phyloP scores from a whole-genome alignment of 2,329 filamentous ascomycete genomes.

The Peltaster fructicola region DNA sequence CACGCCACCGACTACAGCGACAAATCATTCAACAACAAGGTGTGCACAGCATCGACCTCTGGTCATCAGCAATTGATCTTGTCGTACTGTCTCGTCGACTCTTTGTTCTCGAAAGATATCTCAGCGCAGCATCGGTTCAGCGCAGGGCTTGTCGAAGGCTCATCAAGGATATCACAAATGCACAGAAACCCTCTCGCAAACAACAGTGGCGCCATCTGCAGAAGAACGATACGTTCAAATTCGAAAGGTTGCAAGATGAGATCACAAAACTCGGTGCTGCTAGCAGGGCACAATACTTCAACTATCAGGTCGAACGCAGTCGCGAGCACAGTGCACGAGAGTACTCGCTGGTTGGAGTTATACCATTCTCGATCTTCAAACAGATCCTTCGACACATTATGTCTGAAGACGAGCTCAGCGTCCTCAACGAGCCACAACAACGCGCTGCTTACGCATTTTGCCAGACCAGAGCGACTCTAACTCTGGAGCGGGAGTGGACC shows the following conservation, averaged over 20 bases:
- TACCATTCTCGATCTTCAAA: no score
- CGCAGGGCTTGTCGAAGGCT: background rate
- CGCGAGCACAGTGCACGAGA: no score
- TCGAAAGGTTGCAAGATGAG: background rate
- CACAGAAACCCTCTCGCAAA: background rate
- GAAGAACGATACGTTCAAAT: background rate
- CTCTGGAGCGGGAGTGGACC: slow-evolving; percentile 16
- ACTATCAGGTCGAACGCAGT: background rate
- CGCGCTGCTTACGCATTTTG: slow-evolving; percentile 18
- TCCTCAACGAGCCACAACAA: slow-evolving; percentile 19
- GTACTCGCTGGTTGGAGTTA: no score
- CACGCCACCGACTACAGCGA: slow-evolving; percentile 24
- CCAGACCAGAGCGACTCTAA: slow-evolving; percentile 16
- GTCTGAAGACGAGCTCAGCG: slow-evolving; percentile 6
- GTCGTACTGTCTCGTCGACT: slow-evolving; percentile 14
- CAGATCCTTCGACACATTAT: no score
- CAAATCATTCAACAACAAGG: slow-evolving; percentile 19
- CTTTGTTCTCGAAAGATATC: slow-evolving; percentile 3
- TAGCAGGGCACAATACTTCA: background rate
- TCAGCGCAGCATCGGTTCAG: background rate
- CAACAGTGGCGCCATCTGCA: background rate
- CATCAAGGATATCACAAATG: background rate
- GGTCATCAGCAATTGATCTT: slow-evolving; percentile 19
- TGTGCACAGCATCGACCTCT: slow-evolving; percentile 19
- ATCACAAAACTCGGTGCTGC: background rate